Evolutionary conservation across 768 basidiomycete genomes (phyloP).

Genomic region (Kwoniella mangroviensis): DNA sequence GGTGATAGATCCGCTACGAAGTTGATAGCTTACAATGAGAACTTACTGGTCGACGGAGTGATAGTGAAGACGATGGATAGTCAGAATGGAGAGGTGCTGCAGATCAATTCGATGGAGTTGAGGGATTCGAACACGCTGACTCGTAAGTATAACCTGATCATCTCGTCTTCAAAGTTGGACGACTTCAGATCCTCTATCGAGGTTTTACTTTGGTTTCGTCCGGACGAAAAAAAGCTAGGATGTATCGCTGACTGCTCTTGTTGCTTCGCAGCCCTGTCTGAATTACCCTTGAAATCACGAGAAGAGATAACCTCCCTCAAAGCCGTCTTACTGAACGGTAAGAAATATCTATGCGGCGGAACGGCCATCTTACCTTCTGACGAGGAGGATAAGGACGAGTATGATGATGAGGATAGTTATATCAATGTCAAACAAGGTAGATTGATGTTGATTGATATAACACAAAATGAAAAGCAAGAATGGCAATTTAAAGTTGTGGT

Average conservation of each 20-base stretch:
- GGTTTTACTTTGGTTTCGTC: too few species aligned
- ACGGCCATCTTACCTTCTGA: conserved; percentile 44
- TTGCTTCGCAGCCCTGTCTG: conserved; percentile 33
- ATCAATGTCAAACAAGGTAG: conserved; percentile 38
- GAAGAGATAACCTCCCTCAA: conserved; percentile 45
- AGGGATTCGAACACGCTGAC: conserved; percentile 38
- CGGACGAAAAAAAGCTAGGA: background rate
- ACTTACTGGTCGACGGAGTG: conserved; percentile 32
- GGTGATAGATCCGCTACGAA: conserved; percentile 40
- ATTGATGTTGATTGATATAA: conserved; percentile 32
- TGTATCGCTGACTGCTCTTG: background rate
- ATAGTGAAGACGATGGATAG: conserved; percentile 38
- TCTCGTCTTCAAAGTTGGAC: background rate
- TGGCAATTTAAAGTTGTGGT: conserved; percentile 11
- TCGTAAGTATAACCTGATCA: conserved; percentile 31
- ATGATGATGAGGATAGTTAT: conserved; percentile 20
- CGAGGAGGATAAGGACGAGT: conserved; percentile 37
- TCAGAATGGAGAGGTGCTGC: conserved; percentile 46
- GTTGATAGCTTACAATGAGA: conserved; percentile 25
- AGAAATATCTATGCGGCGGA: conserved; percentile 46
- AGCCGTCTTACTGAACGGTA: conserved; percentile 36
- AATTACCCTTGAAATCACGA: conserved; percentile 35
- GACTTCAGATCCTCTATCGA: too few species aligned
- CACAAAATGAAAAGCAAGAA: conserved; percentile 10
- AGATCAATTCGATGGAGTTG: conserved; percentile 43